A percentile compares a stretch with the other conserved stretches of the same genome.
Evolutionary conservation across 805 yeast genomes (phyloP).

Genomic region (Komagataella ulmi): DNA sequence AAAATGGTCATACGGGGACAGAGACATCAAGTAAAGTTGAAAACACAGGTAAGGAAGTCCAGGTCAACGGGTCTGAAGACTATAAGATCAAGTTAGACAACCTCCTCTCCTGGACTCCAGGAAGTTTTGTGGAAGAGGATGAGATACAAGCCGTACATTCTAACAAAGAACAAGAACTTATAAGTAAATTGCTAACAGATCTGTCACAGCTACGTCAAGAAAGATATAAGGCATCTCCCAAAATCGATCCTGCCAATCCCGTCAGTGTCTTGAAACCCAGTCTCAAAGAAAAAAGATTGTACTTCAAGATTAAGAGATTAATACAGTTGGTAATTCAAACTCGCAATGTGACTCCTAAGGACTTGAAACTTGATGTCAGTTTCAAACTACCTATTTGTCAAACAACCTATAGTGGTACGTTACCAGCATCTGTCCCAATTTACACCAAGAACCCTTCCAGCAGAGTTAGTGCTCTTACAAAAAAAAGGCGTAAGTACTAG

Average conservation of each 20-base stretch:
- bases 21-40: slow-evolving; percentile 1
- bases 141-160: slow-evolving; percentile 12
- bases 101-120: slow-evolving; percentile 13
- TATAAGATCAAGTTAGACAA: slow-evolving; percentile 13
- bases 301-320: slow-evolving; percentile 28
- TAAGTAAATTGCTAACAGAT: slow-evolving; percentile 31
- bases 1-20: not conserved
- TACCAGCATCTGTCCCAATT: slow-evolving; percentile 41
- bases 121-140: slow-evolving; percentile 10
- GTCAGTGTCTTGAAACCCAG: slow-evolving; percentile 23
- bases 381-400: slow-evolving; percentile 51
- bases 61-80: slow-evolving; percentile 2
- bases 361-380: slow-evolving; percentile 22
- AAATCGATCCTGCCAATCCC: slow-evolving; percentile 4
- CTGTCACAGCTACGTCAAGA: slow-evolving; percentile 35
- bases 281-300: slow-evolving; percentile 25
- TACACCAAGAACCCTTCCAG: not conserved
- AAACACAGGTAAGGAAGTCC: slow-evolving; percentile 1
- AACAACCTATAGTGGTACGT: slow-evolving; percentile 62
- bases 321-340: slow-evolving; percentile 23
- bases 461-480: not conserved
- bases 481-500: not conserved
- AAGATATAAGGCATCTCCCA: slow-evolving; percentile 17
- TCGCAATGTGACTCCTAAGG: slow-evolving; percentile 16
- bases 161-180: slow-evolving; percentile 18